These are phyloP conservation scores for Raffaelea deltoideospora DNA, from an alignment of 2,329 filamentous ascomycete species.

Conservation along the genomic window DNA sequence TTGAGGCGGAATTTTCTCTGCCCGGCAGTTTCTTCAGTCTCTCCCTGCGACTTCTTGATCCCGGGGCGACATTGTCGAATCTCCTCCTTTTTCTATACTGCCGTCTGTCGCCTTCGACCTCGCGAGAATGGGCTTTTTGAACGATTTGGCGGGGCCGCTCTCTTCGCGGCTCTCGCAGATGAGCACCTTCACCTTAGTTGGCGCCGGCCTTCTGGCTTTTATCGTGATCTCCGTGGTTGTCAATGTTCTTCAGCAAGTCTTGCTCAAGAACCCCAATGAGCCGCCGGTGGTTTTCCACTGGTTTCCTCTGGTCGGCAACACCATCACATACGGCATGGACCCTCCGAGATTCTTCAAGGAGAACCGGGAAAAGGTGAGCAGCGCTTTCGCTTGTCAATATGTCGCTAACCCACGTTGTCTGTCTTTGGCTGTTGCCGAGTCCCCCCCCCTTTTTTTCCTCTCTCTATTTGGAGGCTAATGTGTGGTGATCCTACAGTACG, in stretches of 20 bases:
- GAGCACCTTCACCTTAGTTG: constrained; percentile 31
- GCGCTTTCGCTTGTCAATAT: too few species aligned
- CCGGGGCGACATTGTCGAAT: too few species aligned
- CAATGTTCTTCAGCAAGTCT: constrained; percentile 67
- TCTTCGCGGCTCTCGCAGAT: constrained; percentile 34
- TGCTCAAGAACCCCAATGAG: constrained; percentile 71
- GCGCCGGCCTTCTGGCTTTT: constrained; percentile 25
- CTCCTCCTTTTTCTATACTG: not conserved
- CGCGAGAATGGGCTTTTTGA: constrained; percentile 36
- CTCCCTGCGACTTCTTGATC: too few species aligned
- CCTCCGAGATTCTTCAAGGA: constrained; percentile 75
- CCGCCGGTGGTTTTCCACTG: constrained; percentile 70
- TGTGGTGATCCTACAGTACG: constrained; percentile 21
- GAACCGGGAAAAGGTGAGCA: constrained; percentile 49
- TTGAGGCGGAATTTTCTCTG: too few species aligned
- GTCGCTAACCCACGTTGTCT: too few species aligned
- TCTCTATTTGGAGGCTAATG: not conserved
- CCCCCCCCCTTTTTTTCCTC: not conserved
- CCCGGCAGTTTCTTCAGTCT: not conserved
- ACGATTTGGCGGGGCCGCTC: constrained; percentile 34
- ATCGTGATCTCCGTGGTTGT: constrained; percentile 46
- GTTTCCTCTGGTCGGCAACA: constrained; percentile 77
- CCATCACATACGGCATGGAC: constrained; percentile 87
- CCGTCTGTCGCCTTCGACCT: not conserved
- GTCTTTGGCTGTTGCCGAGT: too few species aligned